Evolutionary conservation across 306 rosid genomes (phyloP), one percentile per base, ranked within the genome.

Genomic region (Trichosanthes cucumerina): DNA sequence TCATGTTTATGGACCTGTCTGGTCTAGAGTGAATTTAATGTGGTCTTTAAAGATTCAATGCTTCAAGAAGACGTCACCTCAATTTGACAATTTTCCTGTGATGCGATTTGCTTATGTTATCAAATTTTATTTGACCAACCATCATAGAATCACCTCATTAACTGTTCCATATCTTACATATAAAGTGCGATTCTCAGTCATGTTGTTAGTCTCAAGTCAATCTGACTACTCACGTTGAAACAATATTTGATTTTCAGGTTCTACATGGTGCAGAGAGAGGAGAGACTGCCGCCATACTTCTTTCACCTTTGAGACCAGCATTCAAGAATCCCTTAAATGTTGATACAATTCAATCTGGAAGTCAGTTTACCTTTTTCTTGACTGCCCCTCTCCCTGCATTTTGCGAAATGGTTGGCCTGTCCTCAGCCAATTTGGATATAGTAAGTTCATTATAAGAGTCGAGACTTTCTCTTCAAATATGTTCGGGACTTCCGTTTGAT

Each of bases 311-410:
- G 86, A 90, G 82, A 81, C 88, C 92, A 2, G 84, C 86, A 79
- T 89, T 86, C 84, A 92, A 89, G 87, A 88, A 90, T 52, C 82
- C 88, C 21, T 80, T 88, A 77, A 88, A 85, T 83, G 86, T 84
- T 60, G 85, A 84, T 85, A 57, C 80, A 21, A 47, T 66, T 31
- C 88, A 85, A 81, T 88, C 82, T 50, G 99, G 98, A 88, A 90
- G 96, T 82, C 99, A 96, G 72, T 96, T 96, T 80, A 96, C 99
- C 49, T 87, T 90, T 84, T 96, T 96, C 92, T 87, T 96, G 90
- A 96, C 94, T 81, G 88, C 93, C 82, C 98, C 99, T 53, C 81
- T 92, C 70, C 84, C 96, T 54, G 98, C 99, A 78, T 92, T 92
- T 88, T 88, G 93, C 81, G 91, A 96, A 85, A 88, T 96, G 89